Evolutionary conservation across 1,284 basidiomycete genomes (phyloP).

Genomic region (Cutaneotrichosporon sp.): DNA sequence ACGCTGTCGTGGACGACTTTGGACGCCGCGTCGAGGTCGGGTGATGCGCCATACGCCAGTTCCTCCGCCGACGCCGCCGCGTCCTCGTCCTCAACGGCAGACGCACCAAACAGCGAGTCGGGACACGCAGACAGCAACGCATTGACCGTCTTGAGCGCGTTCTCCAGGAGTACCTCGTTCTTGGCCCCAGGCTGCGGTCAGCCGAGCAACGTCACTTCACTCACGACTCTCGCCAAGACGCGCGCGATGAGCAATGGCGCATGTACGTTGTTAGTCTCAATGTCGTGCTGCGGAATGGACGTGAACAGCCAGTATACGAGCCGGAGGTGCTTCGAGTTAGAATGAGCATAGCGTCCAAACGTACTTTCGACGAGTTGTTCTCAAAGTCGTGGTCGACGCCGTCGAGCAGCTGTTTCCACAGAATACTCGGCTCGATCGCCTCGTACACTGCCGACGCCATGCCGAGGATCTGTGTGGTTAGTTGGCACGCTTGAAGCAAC

Average conservation of each 20-base stretch:
- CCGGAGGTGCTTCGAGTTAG: constrained; percentile 23
- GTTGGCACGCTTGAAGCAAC: neutral
- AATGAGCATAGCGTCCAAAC: neutral
- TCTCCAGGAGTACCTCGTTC: neutral
- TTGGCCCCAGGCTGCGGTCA: constrained; percentile 5
- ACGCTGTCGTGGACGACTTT: constrained; percentile 11
- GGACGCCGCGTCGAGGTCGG: constrained; percentile 3
- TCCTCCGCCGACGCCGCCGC: neutral
- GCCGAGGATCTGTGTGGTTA: constrained; percentile 53
- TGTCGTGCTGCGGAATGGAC: constrained; percentile 51
- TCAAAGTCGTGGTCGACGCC: constrained; percentile 49
- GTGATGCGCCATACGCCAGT: neutral
- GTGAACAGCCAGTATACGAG: constrained; percentile 49
- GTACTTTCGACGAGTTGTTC: neutral
- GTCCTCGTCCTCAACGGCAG: neutral
- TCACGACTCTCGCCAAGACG: constrained; percentile 9
- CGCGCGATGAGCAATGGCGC: constrained; percentile 25
- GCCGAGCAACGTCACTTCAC: neutral
- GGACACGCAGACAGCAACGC: constrained; percentile 10
- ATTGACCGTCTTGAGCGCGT: constrained; percentile 6
- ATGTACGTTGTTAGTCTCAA: constrained; percentile 43
- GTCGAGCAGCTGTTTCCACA: constrained; percentile 72
- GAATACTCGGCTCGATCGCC: constrained; percentile 77
- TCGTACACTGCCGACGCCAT: constrained; percentile 89
- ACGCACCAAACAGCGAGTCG: constrained; percentile 4